Percentiles rank a stretch among this genome's conserved stretches.
These are phyloP conservation scores for Polytrichum formosum DNA, from an alignment of 225 moss, liverwort and hornwort genomes.

Conservation along the genomic window DNA sequence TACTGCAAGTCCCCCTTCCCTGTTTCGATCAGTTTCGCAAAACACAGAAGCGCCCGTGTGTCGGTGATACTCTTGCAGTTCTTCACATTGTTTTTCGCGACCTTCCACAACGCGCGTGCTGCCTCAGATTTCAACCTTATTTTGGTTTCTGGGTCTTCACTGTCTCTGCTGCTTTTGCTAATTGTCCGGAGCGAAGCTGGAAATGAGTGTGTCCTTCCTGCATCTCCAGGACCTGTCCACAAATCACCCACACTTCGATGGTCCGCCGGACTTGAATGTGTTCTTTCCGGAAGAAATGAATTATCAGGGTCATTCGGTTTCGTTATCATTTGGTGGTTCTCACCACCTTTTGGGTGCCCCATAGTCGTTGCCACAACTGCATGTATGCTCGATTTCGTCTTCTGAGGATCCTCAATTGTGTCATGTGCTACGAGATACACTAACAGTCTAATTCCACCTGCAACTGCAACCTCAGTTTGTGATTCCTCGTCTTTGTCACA, in stretches of 20 bases:
- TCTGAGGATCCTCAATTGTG: constrained; percentile 56
- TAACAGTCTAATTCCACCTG: constrained; percentile 63
- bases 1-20: constrained; percentile 53
- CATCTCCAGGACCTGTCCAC: constrained; percentile 13
- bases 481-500: constrained; percentile 50
- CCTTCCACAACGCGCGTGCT: constrained; percentile 73
- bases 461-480: constrained; percentile 58
- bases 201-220: constrained; percentile 14
- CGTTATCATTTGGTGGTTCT: constrained; percentile 21
- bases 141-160: constrained; percentile 70
- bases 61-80: constrained; percentile 80
- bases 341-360: constrained; percentile 27
- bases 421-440: constrained; percentile 70
- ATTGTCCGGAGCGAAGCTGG: constrained; percentile 30
- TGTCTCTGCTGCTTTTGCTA: constrained; percentile 51
- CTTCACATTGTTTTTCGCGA: constrained; percentile 57
- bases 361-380: constrained; percentile 41
- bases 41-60: constrained; percentile 72
- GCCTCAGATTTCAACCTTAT: constrained; percentile 57
- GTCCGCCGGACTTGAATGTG: constrained; percentile 3
- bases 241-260: constrained; percentile 7
- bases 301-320: constrained; percentile 8
- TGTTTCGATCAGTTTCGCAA: constrained; percentile 74
- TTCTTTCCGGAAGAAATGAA: constrained; percentile 4
- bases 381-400: constrained; percentile 42